These are phyloP conservation scores for Nitzschia inconspicua DNA, from an alignment of 108 stramenopile species.

Conservation along the genomic window DNA sequence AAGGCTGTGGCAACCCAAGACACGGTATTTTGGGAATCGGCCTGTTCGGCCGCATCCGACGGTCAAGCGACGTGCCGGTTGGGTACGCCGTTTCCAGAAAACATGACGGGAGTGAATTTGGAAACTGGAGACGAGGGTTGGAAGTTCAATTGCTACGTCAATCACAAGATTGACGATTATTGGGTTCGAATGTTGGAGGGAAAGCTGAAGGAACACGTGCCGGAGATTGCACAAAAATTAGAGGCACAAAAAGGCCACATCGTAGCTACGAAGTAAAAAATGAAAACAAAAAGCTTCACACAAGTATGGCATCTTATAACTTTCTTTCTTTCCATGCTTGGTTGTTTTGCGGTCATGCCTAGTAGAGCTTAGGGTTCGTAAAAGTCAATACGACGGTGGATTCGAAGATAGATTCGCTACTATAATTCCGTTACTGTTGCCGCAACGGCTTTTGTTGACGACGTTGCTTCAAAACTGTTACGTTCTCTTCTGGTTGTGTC, in stretches of 20 bases:
- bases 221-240: constrained; percentile 21
- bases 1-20: constrained; percentile 78
- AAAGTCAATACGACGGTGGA: no score
- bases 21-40: constrained; percentile 34
- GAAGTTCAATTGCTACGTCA: constrained; percentile 80
- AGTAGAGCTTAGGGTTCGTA: no score
- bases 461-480: no score
- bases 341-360: no score
- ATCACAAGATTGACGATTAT: constrained; percentile 67
- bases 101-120: constrained; percentile 11
- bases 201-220: constrained; percentile 25
- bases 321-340: no score
- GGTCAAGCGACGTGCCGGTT: constrained; percentile 35
- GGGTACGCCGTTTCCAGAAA: constrained; percentile 63
- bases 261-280: no score
- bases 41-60: constrained; percentile 29
- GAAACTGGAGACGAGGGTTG: constrained; percentile 37
- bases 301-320: no score
- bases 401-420: no score
- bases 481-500: neutral
- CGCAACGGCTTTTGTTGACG: no score
- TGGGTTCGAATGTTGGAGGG: constrained; percentile 60
- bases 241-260: neutral
- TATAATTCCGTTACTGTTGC: no score
- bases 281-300: no score